Base-by-base conservation (phyloP, 768 basidiomycete species). In the Trametes sanguinea region DNA sequence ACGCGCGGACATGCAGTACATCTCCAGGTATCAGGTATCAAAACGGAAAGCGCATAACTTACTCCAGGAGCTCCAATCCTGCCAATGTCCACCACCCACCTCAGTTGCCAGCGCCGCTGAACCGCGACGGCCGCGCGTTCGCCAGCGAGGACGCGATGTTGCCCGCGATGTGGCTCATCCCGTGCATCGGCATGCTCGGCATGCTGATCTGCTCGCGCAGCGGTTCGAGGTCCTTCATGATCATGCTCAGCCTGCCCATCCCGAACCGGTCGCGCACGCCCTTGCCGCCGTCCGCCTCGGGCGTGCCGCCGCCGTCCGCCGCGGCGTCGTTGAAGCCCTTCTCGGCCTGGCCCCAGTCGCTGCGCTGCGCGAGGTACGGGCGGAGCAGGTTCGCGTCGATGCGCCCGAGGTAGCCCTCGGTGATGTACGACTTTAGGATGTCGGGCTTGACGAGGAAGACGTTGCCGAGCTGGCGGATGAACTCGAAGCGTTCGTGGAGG, bases 391-490 rank as follows among this genome's bases (percentile, higher is more conserved):
- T 81, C 3, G 91, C 76, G 66, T 98, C 96, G 67, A 99, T 95
- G 16, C 94, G 85, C 8, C 94, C 94, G 13, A 99, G 87, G 73
- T 94, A 93, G 60, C 89, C 90, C 70, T 97, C 95, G 9, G 89
- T 92, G 73, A 98, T 94, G 77, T 97, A 98, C 4, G 95, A 92
- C 67, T 90, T 92, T 66, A 99, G 83, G 60, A 95, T 92, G 65
- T 98, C 95, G 6, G 96, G 95, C 56, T 89, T 92, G 51, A 99
- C 92, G 65, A 98, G 89, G 82, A 98, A 99, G 65, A 95, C 83
- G 70, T 98, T 96, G 66, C 96, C 97, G 4, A 99, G 86, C 74
- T 98, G 95, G 43, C 95, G 89, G 64, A 98, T 88, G 78, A 98
- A 98, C 72, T 98, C 97, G 77, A 96, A 99, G 27, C 96, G 94